Percentiles rank a stretch among this genome's conserved stretches.
phyloP scores from a whole-genome alignment of 1,284 basidiomycete genomes.

The Marasmius sp. region DNA sequence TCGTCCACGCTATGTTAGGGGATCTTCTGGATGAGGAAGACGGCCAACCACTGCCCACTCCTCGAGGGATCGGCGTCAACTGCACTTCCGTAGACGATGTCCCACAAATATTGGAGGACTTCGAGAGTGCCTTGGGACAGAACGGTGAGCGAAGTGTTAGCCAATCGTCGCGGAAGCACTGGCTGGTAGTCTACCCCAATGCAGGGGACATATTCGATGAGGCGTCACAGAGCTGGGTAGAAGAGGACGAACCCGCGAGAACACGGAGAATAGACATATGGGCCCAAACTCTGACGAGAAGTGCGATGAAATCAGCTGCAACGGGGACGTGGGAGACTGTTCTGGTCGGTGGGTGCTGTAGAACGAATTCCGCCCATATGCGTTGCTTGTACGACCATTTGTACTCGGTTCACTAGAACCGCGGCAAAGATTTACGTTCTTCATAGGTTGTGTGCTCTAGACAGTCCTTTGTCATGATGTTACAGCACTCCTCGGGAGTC shows the following conservation, averaged over 20 bases:
- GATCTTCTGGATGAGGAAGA: conserved; percentile 4
- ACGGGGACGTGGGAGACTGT: conserved; percentile 49
- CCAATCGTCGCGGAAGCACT: conserved; percentile 31
- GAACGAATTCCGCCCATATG: conserved; percentile 41
- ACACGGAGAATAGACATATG: conserved; percentile 31
- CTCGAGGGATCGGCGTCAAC: conserved; percentile 65
- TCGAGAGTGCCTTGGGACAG: conserved; percentile 16
- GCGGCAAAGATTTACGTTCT: no score
- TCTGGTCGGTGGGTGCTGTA: conserved; percentile 76
- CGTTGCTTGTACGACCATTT: neutral
- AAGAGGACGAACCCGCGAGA: conserved; percentile 6
- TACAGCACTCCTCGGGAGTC: no score
- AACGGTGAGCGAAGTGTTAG: conserved; percentile 9
- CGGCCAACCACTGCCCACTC: conserved; percentile 10
- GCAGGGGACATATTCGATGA: conserved; percentile 61
- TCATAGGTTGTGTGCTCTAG: no score
- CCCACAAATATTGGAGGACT: conserved; percentile 32
- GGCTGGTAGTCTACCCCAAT: conserved; percentile 76
- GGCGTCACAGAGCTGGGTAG: conserved; percentile 45
- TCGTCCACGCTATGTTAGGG: conserved; percentile 35
- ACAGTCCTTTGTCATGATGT: no score
- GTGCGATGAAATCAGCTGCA: conserved; percentile 22
- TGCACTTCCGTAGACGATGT: conserved; percentile 55
- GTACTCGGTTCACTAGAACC: neutral
- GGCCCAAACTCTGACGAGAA: conserved; percentile 38